Percentiles rank a stretch among this genome's conserved stretches.
Conservation (phyloP, 495 filamentous ascomycete species). For the Tuber microsphaerosporum region DNA sequence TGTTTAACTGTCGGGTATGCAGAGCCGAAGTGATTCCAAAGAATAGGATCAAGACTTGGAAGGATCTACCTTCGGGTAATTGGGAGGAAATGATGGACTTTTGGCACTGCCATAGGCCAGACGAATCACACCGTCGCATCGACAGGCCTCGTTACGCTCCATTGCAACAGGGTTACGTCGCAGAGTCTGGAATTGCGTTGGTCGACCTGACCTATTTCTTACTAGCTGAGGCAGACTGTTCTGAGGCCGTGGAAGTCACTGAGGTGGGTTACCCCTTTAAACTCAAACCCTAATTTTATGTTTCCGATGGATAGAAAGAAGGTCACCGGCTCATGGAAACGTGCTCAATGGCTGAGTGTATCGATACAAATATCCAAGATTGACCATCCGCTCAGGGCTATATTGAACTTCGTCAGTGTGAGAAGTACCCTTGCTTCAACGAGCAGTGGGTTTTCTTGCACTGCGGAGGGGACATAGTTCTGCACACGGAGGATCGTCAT, state of each 20-base stretch:
- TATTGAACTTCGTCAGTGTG: conserved; percentile 40
- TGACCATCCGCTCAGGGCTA: conserved; percentile 38
- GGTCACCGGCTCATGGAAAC: conserved; percentile 54
- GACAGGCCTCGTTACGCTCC: conserved; percentile 18
- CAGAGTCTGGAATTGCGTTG: conserved; percentile 60
- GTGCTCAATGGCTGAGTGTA: conserved; percentile 58
- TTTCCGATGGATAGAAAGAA: conserved; percentile 70
- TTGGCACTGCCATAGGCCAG: conserved; percentile 97
- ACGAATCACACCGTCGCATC: conserved; percentile 43
- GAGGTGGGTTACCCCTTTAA: conserved; percentile 50
- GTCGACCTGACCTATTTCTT: conserved; percentile 74
- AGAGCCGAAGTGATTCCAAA: conserved; percentile 44
- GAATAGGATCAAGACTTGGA: conserved; percentile 59
- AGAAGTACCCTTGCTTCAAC: conserved; percentile 39
- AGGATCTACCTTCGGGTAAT: conserved; percentile 87
- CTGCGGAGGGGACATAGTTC: conserved; percentile 10
- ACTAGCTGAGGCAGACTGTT: conserved; percentile 58
- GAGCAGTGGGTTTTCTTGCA: conserved; percentile 29
- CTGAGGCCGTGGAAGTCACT: conserved; percentile 44
- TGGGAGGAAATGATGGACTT: conserved; percentile 99
- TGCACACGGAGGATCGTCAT: not conserved
- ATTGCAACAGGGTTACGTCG: conserved; percentile 45
- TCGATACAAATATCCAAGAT: conserved; percentile 93
- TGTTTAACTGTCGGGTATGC: conserved; percentile 63
- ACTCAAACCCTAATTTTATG: conserved; percentile 8